Conservation (phyloP, 306 rosid species). For the Acacia crassicarpa region DNA sequence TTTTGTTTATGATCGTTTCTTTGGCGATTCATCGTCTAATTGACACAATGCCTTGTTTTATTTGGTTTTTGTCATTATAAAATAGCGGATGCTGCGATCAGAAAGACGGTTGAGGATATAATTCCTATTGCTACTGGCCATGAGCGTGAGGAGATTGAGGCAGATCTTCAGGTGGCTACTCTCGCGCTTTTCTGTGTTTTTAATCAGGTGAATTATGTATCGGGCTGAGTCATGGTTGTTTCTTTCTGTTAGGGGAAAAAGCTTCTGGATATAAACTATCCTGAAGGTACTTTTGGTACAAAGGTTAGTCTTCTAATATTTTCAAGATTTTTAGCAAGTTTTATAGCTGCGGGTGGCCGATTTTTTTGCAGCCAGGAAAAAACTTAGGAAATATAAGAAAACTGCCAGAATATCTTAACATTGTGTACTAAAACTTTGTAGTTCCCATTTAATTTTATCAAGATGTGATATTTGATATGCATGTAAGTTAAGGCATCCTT, state of each 20-base stretch:
- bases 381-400: background rate
- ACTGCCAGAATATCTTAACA: background rate
- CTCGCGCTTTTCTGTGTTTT: background rate
- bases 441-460: background rate
- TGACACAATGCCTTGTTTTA: background rate
- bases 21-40: background rate
- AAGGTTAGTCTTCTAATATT: constrained; percentile 59
- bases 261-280: constrained; percentile 63
- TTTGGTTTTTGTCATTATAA: background rate
- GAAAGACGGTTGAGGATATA: constrained; percentile 80
- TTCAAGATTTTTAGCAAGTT: background rate
- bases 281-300: constrained; percentile 84
- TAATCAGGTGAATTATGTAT: background rate
- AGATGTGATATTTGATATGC: constrained; percentile 8
- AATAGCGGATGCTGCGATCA: constrained; percentile 38
- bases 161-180: constrained; percentile 64
- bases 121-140: constrained; percentile 95
- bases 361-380: background rate
- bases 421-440: background rate
- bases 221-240: background rate
- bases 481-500: background rate
- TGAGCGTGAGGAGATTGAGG: constrained; percentile 92
- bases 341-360: background rate
- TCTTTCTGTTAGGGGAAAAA: constrained; percentile 54
- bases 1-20: background rate